Percentiles rank a stretch among this genome's conserved stretches.
phyloP scores from a whole-genome alignment of 2,329 filamentous ascomycete species.

The Arthroderma sp. region DNA sequence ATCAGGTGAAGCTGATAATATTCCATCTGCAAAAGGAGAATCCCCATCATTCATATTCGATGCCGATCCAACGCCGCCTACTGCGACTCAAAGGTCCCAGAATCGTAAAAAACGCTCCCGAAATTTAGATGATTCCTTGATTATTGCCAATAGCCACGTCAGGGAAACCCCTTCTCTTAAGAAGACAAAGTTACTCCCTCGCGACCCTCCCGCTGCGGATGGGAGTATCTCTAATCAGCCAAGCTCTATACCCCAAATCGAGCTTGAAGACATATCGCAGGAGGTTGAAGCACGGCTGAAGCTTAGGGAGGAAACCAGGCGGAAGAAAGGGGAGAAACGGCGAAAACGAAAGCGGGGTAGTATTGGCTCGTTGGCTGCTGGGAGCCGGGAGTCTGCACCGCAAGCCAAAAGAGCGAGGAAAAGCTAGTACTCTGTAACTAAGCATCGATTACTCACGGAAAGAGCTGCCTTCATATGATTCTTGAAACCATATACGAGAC shows the following conservation, averaged over 20 bases:
- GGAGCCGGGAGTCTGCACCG: not conserved
- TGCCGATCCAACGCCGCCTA: conserved; percentile 13
- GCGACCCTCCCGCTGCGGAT: conserved; percentile 8
- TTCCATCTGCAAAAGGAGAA: not conserved
- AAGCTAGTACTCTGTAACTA: not conserved
- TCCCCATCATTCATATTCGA: conserved; percentile 14
- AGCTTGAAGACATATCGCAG: conserved; percentile 35
- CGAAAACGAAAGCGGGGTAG: conserved; percentile 35
- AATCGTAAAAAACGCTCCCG: conserved; percentile 17
- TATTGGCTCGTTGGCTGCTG: conserved; percentile 15
- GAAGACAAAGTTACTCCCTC: conserved; percentile 19
- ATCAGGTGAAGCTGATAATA: not conserved
- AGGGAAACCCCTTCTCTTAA: not conserved
- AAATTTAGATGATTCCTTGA: not conserved
- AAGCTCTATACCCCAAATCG: conserved; percentile 13
- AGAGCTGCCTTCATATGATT: no score
- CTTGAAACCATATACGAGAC: no score
- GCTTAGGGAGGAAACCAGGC: conserved; percentile 32
- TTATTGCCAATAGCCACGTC: not conserved
- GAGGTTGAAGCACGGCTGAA: conserved; percentile 35
- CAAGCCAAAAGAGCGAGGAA: not conserved
- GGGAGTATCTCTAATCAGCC: not conserved
- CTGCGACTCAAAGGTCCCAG: conserved; percentile 8
- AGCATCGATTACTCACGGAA: no score
- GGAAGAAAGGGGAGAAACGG: conserved; percentile 23